Base-by-base conservation (phyloP, 225 moss, liverwort and hornwort species). In the Marchantia polymorpha region DNA sequence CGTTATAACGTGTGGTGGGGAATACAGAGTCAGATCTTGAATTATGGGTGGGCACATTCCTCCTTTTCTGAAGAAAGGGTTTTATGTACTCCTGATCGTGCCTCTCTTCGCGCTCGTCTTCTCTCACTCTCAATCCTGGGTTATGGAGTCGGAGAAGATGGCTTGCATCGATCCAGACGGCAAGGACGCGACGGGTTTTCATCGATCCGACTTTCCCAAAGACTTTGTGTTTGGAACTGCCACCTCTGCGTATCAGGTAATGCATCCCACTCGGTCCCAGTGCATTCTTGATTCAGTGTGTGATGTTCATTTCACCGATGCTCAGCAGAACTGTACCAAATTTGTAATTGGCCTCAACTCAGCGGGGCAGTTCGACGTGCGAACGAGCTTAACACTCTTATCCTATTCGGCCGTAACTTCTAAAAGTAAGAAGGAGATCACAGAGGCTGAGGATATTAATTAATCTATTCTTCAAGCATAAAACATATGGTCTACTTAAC, bases 201-300 rank as follows among this genome's bases (percentile, higher is more conserved):
- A 84, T 55, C 64, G 92, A 65, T 90, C 89, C 63, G 76, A 82
- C 8, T 96, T 96, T 51, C 94, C 92, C 0, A 75, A 83, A 0
- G 7, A 80, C 7, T 92, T 92, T 65, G 85, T 91, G 23, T 96
- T 92, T 55, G 92, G 94, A 7, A 52, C 90, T 78, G 96, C 90
- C 20, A 91, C 89, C 16, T 80, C 94, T 27, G 84, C 90, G 48
- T 96, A 90, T 66, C 92, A 92, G 92, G 96, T 92, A 76, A 26
- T 27, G 26, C 12, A 25, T 67, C 31, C 67, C 31, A 26, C 26
- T n/a, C 67, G 27, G 13, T 67, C 39, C 39, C 39, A 39, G 39
- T 46, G 39, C 17, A 16, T 14, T 20, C 15, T 14, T 46, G 15
- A 49, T 17, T 48, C 69, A 47, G 48, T 68, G 67, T 30, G 30